Evolutionary conservation across 805 yeast species (phyloP), one percentile per base, ranked within the genome.

Genomic region (Wickerhamomyces tratensis): DNA sequence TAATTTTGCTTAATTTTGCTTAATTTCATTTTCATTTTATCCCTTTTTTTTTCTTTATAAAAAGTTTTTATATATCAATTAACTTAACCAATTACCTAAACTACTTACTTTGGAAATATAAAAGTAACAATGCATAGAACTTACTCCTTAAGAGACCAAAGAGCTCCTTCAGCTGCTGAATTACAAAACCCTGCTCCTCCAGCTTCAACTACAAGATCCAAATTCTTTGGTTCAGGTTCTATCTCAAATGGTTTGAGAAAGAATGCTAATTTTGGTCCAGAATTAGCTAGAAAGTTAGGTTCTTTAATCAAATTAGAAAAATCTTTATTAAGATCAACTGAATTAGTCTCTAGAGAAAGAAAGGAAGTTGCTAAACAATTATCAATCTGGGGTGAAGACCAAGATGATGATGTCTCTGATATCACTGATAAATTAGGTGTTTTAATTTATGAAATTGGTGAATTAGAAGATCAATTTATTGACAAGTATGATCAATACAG

Each of bases 401-500:
- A 89, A 62, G 98, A 91, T 63, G 98, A 91, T 59, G 98, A 91
- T 59, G 95, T 91, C 43, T 80, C 93, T 48, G 98, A 91, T 66
- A 88, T 91, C 50, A 91, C 98, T 53, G 98, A 91, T 70, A 89
- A 93, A 70, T 77, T 91, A 64, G 98, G 98, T 63, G 97, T 91
- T 43, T 74, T 91, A 52, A 79, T 93, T 59, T 91, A 82, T 71
- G 98, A 91, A 74, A 77, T 93, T 62, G 97, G 96, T 68, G 98
- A 91, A 75, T 79, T 93, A 60, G 98, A 91, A 74, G 98, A 93
- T 69, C 95, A 87, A 67, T 89, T 86, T 76, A 87, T 91, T 62
- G 98, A 93, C 76, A 87, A 87, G 72, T 93, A 93, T 71, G 98
- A 91, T 67, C 95, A 88, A 71, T 93, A 93, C 81, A 82, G 98